Conservation (phyloP, 2,329 filamentous ascomycete species). For the Talaromyces amestolkiae region DNA sequence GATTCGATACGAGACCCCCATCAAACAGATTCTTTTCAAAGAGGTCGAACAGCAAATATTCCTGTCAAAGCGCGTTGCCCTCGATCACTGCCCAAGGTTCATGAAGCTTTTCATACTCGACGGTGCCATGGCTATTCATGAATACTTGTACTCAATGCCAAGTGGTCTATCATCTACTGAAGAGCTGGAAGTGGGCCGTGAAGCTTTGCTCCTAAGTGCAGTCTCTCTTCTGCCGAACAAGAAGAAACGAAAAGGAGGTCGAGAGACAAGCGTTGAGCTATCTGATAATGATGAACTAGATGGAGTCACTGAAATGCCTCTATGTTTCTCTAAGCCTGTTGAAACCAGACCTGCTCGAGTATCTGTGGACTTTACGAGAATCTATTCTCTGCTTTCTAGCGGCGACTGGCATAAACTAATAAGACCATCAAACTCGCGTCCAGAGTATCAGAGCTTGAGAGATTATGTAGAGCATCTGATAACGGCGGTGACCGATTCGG, state of each 20-base stretch:
- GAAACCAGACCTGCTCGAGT: conserved; percentile 13
- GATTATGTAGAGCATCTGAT: conserved; percentile 26
- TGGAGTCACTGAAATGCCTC: background rate
- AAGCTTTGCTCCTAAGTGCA: conserved; percentile 27
- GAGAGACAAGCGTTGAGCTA: background rate
- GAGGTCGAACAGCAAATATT: conserved; percentile 27
- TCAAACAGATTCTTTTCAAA: conserved; percentile 35
- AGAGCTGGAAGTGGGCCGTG: conserved; percentile 20
- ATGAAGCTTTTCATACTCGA: conserved; percentile 39
- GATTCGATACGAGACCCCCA: conserved; percentile 20
- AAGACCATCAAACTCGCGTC: background rate
- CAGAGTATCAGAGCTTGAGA: conserved; percentile 23
- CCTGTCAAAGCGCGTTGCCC: conserved; percentile 19
- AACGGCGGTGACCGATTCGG: conserved; percentile 13
- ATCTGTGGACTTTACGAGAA: conserved; percentile 16
- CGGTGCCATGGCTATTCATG: conserved; percentile 33
- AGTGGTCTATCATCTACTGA: conserved; percentile 19
- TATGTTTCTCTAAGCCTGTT: conserved; percentile 12
- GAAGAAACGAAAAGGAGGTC: conserved; percentile 1
- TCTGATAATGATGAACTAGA: background rate
- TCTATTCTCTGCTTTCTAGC: conserved; percentile 28
- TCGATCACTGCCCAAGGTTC: conserved; percentile 28
- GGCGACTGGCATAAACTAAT: conserved; percentile 15
- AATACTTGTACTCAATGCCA: conserved; percentile 32
- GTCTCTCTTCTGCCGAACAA: conserved; percentile 17